Evolutionary conservation across 2,329 filamentous ascomycete genomes (phyloP), one percentile per base, ranked within the genome.

Genomic region (Fusarium illudens): DNA sequence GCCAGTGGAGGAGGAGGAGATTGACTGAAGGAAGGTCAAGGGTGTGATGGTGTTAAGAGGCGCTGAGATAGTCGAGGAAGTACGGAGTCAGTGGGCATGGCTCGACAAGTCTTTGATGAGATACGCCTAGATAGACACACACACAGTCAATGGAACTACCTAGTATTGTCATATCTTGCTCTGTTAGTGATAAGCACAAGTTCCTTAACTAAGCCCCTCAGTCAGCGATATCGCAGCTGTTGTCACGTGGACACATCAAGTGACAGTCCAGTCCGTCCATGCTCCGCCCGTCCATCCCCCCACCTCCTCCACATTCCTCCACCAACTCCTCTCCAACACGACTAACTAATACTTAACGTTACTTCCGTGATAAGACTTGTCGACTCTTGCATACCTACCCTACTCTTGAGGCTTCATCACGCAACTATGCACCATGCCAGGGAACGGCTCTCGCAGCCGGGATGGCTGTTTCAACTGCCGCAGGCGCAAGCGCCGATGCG

Each of bases 401-500:
- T n/a, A n/a, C 27, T 12, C 30, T 15, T 12, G 22, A 15, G 9
- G 6, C 11, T 29, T 20, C 27, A 51, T 15, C 46, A 59, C 25
- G 34, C 42, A 39, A 49, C 37, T 27, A 72, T 70, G 65, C 62
- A 60, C 56, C 57, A 73, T 72, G 71, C 29, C 59, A 32, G 50
- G 62, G 57, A 64, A 58, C 17, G 70, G 70, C 61, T 68, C 67
- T 30, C 68, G 69, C 33, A 69, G 71, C 50, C 71, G 71, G 32
- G 59, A 68, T 8, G 71, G 71, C 55, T 84, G 83, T 74, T 79
- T 79, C 58, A 81, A 81, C 59, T 84, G 84, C 67, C 78, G 84
- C 57, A 84, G 82, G 62, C 79, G 84, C 59, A 86, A 84, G 68
- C 73, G 84, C n/a, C 78, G 79, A 54, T 86, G 84, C 71, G 83